A percentile compares a stretch with the other conserved stretches of the same genome.
Conservation (phyloP, 2,329 filamentous ascomycete genomes). For the Alternaria sp. region DNA sequence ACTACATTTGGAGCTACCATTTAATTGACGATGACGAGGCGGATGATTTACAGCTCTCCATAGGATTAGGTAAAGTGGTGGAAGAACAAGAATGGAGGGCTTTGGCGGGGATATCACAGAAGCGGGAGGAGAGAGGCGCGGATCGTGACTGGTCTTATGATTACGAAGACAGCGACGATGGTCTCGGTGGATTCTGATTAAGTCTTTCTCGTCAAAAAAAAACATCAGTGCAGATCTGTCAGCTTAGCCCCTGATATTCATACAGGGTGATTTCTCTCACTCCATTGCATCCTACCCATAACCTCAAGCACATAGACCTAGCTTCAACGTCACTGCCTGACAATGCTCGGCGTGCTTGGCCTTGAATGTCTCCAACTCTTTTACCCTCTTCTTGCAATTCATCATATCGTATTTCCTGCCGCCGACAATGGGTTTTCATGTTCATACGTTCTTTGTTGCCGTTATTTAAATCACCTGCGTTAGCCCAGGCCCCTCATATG, state of each 20-base stretch:
- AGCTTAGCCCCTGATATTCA: neutral
- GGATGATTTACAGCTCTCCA: slow-evolving; percentile 36
- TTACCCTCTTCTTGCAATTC: neutral
- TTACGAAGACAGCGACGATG: slow-evolving; percentile 11
- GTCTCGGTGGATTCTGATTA: slow-evolving; percentile 12
- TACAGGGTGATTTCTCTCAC: neutral
- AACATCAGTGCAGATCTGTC: neutral
- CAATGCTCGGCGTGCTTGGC: neutral
- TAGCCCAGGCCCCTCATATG: too few relatives aligned
- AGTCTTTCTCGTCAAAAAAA: neutral
- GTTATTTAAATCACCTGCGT: neutral
- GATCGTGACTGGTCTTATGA: slow-evolving; percentile 5
- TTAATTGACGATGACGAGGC: slow-evolving; percentile 25
- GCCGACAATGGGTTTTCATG: neutral
- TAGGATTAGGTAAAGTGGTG: slow-evolving; percentile 38
- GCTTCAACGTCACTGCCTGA: neutral
- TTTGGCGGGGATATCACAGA: slow-evolving; percentile 29
- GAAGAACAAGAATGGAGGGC: slow-evolving; percentile 27
- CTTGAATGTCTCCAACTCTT: neutral
- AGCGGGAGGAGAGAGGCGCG: slow-evolving; percentile 20
- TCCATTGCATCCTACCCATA: neutral
- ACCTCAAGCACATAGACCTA: neutral
- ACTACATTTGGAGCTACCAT: slow-evolving; percentile 41
- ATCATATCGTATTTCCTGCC: neutral
- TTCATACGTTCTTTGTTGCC: neutral